Evolutionary conservation across 208 protist genomes (phyloP).

Genomic region (Trypanosoma boissoni): DNA sequence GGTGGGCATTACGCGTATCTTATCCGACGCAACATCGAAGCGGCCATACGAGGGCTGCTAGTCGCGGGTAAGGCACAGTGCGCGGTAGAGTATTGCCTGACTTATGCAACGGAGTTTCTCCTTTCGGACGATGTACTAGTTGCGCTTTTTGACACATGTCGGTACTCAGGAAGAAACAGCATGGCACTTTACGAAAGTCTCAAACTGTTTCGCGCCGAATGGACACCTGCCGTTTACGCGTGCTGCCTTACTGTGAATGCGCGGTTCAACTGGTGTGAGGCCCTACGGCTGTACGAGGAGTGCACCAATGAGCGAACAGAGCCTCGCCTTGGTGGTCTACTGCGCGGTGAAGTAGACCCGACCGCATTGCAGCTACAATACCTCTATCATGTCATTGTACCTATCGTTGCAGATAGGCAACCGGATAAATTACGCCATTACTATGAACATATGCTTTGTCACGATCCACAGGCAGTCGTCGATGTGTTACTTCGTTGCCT

Average conservation of each 20-base stretch:
- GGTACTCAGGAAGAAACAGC: conserved; percentile 36
- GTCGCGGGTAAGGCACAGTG: conserved; percentile 26
- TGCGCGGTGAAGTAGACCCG: no score
- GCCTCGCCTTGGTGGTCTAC: no score
- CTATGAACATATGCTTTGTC: conserved; percentile 57
- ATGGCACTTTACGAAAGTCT: conserved; percentile 49
- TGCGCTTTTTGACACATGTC: conserved; percentile 58
- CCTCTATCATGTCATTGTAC: conserved; percentile 77
- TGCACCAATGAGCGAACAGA: no score
- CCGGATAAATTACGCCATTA: conserved; percentile 33
- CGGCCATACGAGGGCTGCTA: conserved; percentile 49
- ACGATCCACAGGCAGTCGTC: conserved; percentile 48
- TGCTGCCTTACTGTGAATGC: conserved; percentile 71
- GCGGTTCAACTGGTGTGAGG: conserved; percentile 43
- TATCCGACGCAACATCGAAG: conserved; percentile 51
- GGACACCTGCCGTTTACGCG: conserved; percentile 61
- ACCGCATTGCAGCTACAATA: conserved; percentile 33
- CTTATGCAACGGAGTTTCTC: conserved; percentile 59
- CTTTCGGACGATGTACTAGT: conserved; percentile 60
- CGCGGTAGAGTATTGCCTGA: conserved; percentile 58
- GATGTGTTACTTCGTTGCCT: conserved; percentile 74
- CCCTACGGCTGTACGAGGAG: conserved; percentile 44
- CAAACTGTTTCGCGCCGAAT: conserved; percentile 46
- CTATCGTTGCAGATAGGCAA: conserved; percentile 50
- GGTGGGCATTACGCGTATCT: conserved; percentile 42